Percentiles rank a stretch among this genome's conserved stretches.
Conservation (phyloP, 202 grass and related monocot genomes). For the Panicum hallii region DNA sequence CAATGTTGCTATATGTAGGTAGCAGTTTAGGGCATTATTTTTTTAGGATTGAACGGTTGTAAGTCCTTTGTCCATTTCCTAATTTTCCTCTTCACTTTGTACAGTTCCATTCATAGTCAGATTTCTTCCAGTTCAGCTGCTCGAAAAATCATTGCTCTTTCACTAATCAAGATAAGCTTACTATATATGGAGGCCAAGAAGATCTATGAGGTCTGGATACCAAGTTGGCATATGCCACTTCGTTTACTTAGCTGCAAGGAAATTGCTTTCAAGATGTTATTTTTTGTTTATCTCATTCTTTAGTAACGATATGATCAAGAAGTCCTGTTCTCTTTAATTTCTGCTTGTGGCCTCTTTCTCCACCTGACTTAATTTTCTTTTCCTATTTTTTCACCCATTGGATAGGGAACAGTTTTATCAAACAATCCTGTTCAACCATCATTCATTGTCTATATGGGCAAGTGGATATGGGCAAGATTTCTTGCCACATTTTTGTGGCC, state of each 20-base stretch:
- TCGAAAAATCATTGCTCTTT: slow-evolving; percentile 68
- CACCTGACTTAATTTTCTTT: slow-evolving; percentile 30
- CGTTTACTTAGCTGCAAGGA: slow-evolving; percentile 17
- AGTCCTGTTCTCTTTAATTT: neutral
- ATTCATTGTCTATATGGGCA: slow-evolving; percentile 49
- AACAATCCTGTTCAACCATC: slow-evolving; percentile 58
- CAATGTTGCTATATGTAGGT: neutral
- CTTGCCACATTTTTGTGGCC: slow-evolving; percentile 72
- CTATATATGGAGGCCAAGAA: slow-evolving; percentile 86
- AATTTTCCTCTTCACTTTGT: slow-evolving; percentile 55
- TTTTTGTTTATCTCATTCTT: slow-evolving; percentile 30
- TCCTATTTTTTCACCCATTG: slow-evolving; percentile 38
- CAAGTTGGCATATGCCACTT: slow-evolving; percentile 27
- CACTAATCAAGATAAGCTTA: slow-evolving; percentile 88
- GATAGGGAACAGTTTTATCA: slow-evolving; percentile 73
- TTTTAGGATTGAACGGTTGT: neutral
- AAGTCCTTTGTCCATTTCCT: slow-evolving; percentile 35
- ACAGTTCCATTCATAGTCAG: slow-evolving; percentile 92
- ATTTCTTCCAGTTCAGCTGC: slow-evolving; percentile 68
- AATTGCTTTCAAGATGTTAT: slow-evolving; percentile 40
- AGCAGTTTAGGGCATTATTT: neutral
- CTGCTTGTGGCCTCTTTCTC: slow-evolving; percentile 25
- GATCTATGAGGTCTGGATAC: slow-evolving; percentile 72
- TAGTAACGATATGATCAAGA: slow-evolving; percentile 23
- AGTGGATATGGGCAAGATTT: slow-evolving; percentile 77